These are phyloP conservation scores for Scleromitrula shiraiana DNA, from an alignment of 2,329 filamentous ascomycete genomes.

Conservation along the genomic window DNA sequence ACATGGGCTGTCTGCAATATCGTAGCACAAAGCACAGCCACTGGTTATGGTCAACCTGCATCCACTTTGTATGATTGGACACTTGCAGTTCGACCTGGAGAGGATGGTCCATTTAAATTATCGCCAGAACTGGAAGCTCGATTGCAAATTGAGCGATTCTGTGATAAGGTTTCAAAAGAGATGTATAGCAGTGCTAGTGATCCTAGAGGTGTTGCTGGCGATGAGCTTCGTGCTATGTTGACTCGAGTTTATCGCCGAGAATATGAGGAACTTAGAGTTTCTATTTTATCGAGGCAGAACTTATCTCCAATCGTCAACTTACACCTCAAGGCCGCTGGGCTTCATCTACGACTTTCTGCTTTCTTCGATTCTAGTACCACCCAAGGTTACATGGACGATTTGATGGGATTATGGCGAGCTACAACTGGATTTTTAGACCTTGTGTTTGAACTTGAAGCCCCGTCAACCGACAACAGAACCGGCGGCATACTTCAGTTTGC, in stretches of 20 bases:
- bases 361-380: constrained; percentile 74
- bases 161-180: constrained; percentile 69
- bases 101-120: constrained; percentile 51
- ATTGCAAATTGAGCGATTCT: constrained; percentile 65
- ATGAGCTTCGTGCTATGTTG: constrained; percentile 58
- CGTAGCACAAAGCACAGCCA: constrained; percentile 73
- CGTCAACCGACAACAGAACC: constrained; percentile 36
- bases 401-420: constrained; percentile 68
- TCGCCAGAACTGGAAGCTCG: constrained; percentile 57
- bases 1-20: constrained; percentile 85
- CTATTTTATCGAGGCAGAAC: constrained; percentile 46
- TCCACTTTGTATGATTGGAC: constrained; percentile 73
- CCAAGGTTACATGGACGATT: constrained; percentile 62
- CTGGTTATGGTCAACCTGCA: constrained; percentile 74
- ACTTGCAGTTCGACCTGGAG: constrained; percentile 51
- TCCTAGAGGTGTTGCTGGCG: constrained; percentile 58
- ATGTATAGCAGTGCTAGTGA: constrained; percentile 74
- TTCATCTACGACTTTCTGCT: constrained; percentile 69
- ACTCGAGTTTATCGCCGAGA: constrained; percentile 60
- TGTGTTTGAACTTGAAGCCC: constrained; percentile 46
- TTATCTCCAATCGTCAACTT: constrained; percentile 53
- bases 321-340: constrained; percentile 62
- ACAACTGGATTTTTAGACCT: constrained; percentile 60
- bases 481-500: constrained; percentile 52
- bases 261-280: constrained; percentile 53